Evolutionary conservation across 2,329 filamentous ascomycete species (phyloP).

Genomic region (Colletotrichum navitas): DNA sequence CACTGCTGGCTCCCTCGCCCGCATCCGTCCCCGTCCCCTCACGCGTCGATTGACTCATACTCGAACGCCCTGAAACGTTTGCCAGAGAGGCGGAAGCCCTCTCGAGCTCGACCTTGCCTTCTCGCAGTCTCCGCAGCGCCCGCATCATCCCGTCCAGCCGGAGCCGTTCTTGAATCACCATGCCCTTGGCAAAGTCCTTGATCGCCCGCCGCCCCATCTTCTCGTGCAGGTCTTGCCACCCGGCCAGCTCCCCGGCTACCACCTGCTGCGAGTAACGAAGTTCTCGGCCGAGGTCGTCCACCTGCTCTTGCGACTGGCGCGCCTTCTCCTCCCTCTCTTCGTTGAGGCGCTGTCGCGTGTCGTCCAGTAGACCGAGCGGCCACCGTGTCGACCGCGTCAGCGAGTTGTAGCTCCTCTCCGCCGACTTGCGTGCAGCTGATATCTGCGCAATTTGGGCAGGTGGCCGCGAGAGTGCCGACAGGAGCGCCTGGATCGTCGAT

Average conservation of each 20-base stretch:
- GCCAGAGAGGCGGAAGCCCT: conserved; percentile 13
- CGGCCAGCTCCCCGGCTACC: conserved; percentile 90
- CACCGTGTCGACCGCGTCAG: conserved; percentile 81
- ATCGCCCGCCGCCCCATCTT: conserved; percentile 81
- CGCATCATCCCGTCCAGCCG: conserved; percentile 84
- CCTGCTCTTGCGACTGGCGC: conserved; percentile 75
- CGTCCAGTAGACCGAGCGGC: conserved; percentile 86
- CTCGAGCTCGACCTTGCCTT: conserved; percentile 43
- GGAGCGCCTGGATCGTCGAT: conserved; percentile 84
- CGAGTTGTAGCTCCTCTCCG: conserved; percentile 82
- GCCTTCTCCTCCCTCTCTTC: conserved; percentile 88
- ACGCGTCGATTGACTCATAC: conserved; percentile 38
- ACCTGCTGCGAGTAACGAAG: conserved; percentile 93
- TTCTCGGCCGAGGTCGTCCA: conserved; percentile 81
- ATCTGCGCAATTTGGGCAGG: conserved; percentile 83
- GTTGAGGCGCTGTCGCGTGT: conserved; percentile 84
- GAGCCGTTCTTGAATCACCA: conserved; percentile 84
- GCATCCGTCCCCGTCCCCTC: conserved; percentile 31
- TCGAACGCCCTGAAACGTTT: conserved; percentile 35
- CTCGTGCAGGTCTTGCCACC: conserved; percentile 92
- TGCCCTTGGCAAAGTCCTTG: conserved; percentile 79
- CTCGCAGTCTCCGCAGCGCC: conserved; percentile 75
- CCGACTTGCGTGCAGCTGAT: conserved; percentile 75
- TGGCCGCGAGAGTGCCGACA: conserved; percentile 83
- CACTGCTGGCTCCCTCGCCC: conserved; percentile 36